These are phyloP conservation scores for Ophiobolus disseminans DNA, from an alignment of 2,329 filamentous ascomycete species.

Conservation along the genomic window DNA sequence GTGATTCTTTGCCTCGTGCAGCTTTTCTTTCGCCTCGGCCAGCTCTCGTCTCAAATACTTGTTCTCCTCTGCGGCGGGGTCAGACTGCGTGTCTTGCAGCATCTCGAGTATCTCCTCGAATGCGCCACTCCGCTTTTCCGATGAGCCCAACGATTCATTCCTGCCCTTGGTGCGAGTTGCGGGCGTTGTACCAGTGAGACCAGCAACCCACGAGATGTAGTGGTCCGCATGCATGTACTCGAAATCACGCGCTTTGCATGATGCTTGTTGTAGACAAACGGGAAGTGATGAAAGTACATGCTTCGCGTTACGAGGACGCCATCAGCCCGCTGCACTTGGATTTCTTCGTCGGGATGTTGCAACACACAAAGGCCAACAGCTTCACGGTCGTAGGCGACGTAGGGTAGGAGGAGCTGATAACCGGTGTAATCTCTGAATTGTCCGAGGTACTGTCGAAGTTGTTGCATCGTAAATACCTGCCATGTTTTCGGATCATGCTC, in stretches of 20 bases:
- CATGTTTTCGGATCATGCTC: constrained; percentile 2
- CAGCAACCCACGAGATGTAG: not conserved
- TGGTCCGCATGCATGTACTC: constrained; percentile 1
- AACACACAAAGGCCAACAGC: not conserved
- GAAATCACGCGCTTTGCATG: not conserved
- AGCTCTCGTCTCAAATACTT: not conserved
- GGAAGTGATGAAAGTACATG: not conserved
- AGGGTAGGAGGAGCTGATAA: not conserved
- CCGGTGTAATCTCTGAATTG: not conserved
- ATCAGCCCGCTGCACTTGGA: not conserved
- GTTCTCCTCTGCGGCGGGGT: not conserved
- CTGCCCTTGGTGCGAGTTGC: not conserved
- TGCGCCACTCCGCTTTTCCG: not conserved
- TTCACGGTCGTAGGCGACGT: not conserved
- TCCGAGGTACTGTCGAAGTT: not conserved
- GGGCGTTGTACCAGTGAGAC: not conserved
- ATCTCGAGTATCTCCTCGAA: not conserved
- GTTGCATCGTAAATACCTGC: not conserved
- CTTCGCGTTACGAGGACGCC: not conserved
- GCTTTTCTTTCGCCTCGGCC: not conserved
- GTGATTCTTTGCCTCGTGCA: not conserved
- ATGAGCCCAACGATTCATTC: not conserved
- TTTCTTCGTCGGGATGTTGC: not conserved
- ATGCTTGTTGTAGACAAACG: not conserved
- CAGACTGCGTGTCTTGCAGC: not conserved